Percentiles rank a stretch among this genome's conserved stretches.
Conservation (phyloP, 441 rosid species). For the Arabidopsis hybrid region DNA sequence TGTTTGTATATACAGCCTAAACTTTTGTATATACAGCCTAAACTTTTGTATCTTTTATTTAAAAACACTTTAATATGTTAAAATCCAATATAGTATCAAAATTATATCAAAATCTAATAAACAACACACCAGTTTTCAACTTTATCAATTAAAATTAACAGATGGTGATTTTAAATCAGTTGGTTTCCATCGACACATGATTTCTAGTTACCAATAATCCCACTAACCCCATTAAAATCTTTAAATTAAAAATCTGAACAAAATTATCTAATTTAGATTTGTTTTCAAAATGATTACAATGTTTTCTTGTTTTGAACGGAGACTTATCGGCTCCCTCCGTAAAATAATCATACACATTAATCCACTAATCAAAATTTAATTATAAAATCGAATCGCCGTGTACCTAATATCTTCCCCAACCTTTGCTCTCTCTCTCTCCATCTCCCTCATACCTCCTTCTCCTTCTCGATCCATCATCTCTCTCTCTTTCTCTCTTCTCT, state of each 20-base stretch:
- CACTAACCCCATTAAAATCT: background rate
- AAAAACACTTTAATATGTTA: no score
- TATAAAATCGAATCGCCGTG: conserved; percentile 27
- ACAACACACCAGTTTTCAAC: no score
- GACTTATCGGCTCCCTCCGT: conserved; percentile 23
- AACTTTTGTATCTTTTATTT: no score
- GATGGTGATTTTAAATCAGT: no score
- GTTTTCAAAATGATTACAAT: background rate
- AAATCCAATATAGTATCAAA: no score
- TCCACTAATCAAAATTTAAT: background rate
- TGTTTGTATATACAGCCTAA: no score
- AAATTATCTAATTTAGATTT: background rate
- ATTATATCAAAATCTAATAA: no score
- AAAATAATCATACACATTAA: conserved; percentile 33
- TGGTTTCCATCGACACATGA: no score
- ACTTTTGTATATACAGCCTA: no score
- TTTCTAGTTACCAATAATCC: no score
- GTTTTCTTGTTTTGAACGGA: background rate
- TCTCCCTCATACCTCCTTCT: conserved; percentile 27
- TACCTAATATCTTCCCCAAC: conserved; percentile 41
- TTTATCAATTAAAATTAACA: no score
- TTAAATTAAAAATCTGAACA: background rate
- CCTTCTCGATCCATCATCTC: conserved; percentile 40
- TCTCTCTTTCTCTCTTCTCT: conserved; percentile 16
- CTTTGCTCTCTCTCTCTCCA: conserved; percentile 15